Evolutionary conservation across 768 basidiomycete species (phyloP), one percentile per base, ranked within the genome.

Genomic region (Sistotremastrum niveocremeum): DNA sequence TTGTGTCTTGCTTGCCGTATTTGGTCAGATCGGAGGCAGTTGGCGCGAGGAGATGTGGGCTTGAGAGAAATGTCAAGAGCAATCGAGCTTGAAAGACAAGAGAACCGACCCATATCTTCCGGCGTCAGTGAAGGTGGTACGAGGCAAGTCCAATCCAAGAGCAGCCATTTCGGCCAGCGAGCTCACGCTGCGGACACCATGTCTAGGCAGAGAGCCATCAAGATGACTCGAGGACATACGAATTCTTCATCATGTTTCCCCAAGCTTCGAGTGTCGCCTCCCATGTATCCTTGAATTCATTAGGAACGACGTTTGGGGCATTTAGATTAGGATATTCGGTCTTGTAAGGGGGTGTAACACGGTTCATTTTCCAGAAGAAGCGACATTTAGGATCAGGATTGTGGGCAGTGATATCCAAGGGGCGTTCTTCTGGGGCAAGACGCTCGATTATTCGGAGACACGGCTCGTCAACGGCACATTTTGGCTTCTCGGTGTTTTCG

Each of bases 401-500:
- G 51, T 87, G 83, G 5, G 71, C 81, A 30, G 70, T 68, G 47
- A 86, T 79, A 60, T 98, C 93, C 43, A 98, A 62, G 5, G 93
- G 93, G 32, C 93, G 65, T 56, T 98, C 87, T 0, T 72, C 62
- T 3, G 80, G 79, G 36, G 84, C 84, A 28, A 98, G 69, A 3
- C 67, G 66, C 43, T 75, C 74, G 52, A 97, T 97, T 48, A 97
- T 70, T 37, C 69, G 68, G 37, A 87, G 70, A 58, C 93, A 98
- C 7, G 84, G 78, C 41, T 84, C 81, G 56, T 90, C 75, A 7
- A 77, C 79, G 4, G 86, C 84, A 60, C 86, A 89, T 59, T 78
- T 85, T 35, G 84, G 83, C 56, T 87, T 89, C 65, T 95, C 93
- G 2, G 90, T 97, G 61, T 93, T 90, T 64, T 93, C 89, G n/a